Evolutionary conservation across 768 basidiomycete species (phyloP).

Genomic region (Termitomyces sp.): DNA sequence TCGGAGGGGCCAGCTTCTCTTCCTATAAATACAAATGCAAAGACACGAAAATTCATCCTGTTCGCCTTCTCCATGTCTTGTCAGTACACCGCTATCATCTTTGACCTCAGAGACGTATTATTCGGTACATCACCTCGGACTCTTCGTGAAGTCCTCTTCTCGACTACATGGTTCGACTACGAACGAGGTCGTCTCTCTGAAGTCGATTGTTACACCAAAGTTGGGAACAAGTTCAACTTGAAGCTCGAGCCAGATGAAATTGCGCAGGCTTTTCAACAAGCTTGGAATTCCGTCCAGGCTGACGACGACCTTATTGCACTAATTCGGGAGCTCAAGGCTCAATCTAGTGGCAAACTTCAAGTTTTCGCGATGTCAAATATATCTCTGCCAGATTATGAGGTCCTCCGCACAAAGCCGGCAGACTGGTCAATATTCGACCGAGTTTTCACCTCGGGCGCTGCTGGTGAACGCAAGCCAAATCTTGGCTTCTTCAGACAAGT

Average conservation of each 20-base stretch:
- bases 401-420: slow-evolving; percentile 42
- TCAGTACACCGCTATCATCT: slow-evolving; percentile 38
- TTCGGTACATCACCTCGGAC: slow-evolving; percentile 43
- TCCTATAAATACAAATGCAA: slow-evolving; percentile 14
- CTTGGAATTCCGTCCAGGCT: slow-evolving; percentile 45
- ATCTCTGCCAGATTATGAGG: slow-evolving; percentile 48
- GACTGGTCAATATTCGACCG: slow-evolving; percentile 50
- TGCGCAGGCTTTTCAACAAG: slow-evolving; percentile 42
- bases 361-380: slow-evolving; percentile 64
- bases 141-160: slow-evolving; percentile 41
- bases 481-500: slow-evolving; percentile 54
- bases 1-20: neutral
- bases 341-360: slow-evolving; percentile 31
- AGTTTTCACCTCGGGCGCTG: slow-evolving; percentile 51
- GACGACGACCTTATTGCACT: slow-evolving; percentile 44
- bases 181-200: slow-evolving; percentile 47
- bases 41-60: neutral
- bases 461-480: slow-evolving; percentile 56
- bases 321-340: slow-evolving; percentile 43
- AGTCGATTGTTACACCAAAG: slow-evolving; percentile 39
- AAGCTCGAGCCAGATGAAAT: slow-evolving; percentile 37
- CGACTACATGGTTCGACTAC: slow-evolving; percentile 52
- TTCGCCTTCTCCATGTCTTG: slow-evolving; percentile 8
- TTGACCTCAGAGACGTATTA: slow-evolving; percentile 57
- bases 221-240: slow-evolving; percentile 36